Conservation (phyloP, 306 rosid genomes). For the Leucaena leucocephala region DNA sequence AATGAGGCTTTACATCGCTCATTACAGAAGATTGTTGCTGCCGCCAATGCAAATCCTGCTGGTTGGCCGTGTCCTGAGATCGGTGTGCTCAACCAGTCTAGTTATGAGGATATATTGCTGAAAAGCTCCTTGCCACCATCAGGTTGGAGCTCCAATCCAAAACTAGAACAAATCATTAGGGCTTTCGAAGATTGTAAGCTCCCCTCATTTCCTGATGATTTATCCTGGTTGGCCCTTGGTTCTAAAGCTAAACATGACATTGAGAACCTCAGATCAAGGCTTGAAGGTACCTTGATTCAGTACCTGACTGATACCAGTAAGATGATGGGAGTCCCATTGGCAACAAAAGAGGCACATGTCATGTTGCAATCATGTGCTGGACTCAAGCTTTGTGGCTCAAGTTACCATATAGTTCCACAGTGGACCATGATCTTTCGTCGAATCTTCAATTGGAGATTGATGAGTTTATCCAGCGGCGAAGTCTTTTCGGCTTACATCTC, state of each 20-base stretch:
- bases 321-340: constrained; percentile 67
- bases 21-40: constrained; percentile 51
- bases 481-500: constrained; percentile 57
- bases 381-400: constrained; percentile 54
- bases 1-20: constrained; percentile 78
- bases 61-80: constrained; percentile 92
- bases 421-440: constrained; percentile 79
- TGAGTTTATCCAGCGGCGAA: constrained; percentile 49
- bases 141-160: constrained; percentile 79
- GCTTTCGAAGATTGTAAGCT: constrained; percentile 69
- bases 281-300: constrained; percentile 65
- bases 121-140: constrained; percentile 53
- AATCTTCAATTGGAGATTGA: constrained; percentile 78
- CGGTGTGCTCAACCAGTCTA: constrained; percentile 52
- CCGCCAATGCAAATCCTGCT: constrained; percentile 60
- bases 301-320: constrained; percentile 63
- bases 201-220: constrained; percentile 55
- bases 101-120: constrained; percentile 47
- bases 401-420: constrained; percentile 64
- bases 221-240: constrained; percentile 67
- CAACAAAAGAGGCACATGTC: constrained; percentile 66
- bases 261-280: constrained; percentile 52
- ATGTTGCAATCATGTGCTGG: constrained; percentile 65
- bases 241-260: constrained; percentile 56
- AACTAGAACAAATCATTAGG: constrained; percentile 51